Percentiles rank a stretch among this genome's conserved stretches.
These are phyloP conservation scores for Leishmania amazonensis DNA, from an alignment of 208 protist genomes.

Conservation along the genomic window DNA sequence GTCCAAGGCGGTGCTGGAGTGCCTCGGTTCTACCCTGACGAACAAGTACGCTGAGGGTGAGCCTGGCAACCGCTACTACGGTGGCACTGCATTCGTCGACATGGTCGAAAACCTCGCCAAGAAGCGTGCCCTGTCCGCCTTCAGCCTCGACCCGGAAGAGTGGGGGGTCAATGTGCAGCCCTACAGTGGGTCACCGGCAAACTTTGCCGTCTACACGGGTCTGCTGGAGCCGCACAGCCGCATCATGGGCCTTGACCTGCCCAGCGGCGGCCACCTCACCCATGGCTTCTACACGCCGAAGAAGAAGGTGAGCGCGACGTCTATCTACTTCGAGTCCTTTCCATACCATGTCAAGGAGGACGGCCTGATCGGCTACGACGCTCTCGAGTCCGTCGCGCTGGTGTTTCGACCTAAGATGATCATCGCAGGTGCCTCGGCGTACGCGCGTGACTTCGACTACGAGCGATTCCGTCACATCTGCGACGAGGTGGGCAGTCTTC, in stretches of 20 bases:
- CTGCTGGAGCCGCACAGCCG: constrained; percentile 97
- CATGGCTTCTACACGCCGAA: constrained; percentile 98
- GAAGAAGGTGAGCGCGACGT: constrained; percentile 97
- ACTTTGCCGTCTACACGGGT: constrained; percentile 98
- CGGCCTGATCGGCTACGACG: constrained; percentile 98
- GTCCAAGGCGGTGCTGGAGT: constrained; percentile 97
- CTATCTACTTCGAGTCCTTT: constrained; percentile 98
- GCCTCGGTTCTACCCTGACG: constrained; percentile 96
- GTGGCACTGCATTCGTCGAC: constrained; percentile 98
- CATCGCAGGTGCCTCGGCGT: constrained; percentile 97
- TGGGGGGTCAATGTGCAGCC: constrained; percentile 99
- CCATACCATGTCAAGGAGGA: constrained; percentile 95
- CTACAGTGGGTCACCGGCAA: constrained; percentile 98
- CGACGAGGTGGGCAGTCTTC: constrained; percentile 88
- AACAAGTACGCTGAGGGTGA: constrained; percentile 99
- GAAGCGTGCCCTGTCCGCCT: constrained; percentile 94
- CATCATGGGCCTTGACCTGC: constrained; percentile 97
- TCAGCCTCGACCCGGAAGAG: constrained; percentile 89
- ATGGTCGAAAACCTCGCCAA: constrained; percentile 95
- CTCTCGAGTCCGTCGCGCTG: constrained; percentile 80
- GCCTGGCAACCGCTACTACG: constrained; percentile 97
- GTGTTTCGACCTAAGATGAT: constrained; percentile 97
- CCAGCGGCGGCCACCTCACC: constrained; percentile 95
- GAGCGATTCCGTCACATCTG: constrained; percentile 82
- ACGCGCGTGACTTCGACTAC: constrained; percentile 98